A percentile compares a stretch with the other conserved stretches of the same genome.
Conservation (phyloP, 2,329 filamentous ascomycete species). For the Fusarium sp. region DNA sequence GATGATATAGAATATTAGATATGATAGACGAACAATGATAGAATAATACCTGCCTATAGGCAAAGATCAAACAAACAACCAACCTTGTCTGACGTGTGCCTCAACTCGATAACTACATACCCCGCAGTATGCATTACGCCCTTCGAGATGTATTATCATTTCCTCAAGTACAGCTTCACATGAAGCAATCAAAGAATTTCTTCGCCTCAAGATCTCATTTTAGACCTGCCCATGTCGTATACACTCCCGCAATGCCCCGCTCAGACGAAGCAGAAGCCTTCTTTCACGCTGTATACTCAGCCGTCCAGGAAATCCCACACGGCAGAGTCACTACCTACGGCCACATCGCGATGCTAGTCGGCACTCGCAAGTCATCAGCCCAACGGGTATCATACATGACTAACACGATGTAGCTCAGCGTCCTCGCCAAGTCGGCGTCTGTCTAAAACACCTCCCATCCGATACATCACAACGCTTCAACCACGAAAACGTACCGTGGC, state of each 20-base stretch:
- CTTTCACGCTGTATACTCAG: conserved; percentile 81
- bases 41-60: conserved; percentile 8
- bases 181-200: neutral
- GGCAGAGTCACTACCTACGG: conserved; percentile 91
- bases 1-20: neutral
- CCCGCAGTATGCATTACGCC: conserved; percentile 38
- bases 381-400: rapidly evolving
- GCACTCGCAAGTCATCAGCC: conserved; percentile 69
- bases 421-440: conserved; percentile 87
- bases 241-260: conserved; percentile 66
- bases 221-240: neutral
- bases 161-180: neutral
- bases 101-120: conserved; percentile 30
- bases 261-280: conserved; percentile 80
- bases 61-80: neutral
- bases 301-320: conserved; percentile 84
- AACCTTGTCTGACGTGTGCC: neutral
- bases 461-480: conserved; percentile 70
- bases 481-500: conserved; percentile 87
- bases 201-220: neutral
- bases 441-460: conserved; percentile 83
- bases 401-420: conserved; percentile 65
- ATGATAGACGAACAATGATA: conserved; percentile 18
- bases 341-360: conserved; percentile 78
- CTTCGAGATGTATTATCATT: conserved; percentile 1